Base-by-base conservation (phyloP, 345 rosid genomes). In the Bruguiera gymnorhiza region DNA sequence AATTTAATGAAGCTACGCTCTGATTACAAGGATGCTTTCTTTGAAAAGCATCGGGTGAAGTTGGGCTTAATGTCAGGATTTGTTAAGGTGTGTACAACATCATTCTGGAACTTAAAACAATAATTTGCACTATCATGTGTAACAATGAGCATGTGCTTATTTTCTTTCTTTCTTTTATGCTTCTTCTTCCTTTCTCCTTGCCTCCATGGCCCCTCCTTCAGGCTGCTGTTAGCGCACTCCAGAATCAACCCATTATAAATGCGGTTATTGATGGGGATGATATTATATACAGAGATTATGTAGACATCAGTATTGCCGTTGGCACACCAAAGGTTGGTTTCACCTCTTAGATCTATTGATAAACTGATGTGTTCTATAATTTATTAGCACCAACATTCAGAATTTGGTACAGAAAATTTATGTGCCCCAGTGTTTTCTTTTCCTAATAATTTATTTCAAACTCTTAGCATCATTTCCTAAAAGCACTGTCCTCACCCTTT, bases 261-360 rank as follows among this genome's bases (percentile, higher is more conserved):
- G 98, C 98, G 64, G 98, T 93, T 46, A 93, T 93, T 52, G 98
- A 93, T 46, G 97, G 98, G 58, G 97, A 93, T 32, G 98, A 93
- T 73, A 93, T 93, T 75, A 90, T 90, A 63, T 93, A 93, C 76
- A 84, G 97, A 82, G 99, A 95, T 76, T 95, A 95, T 48, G 48
- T 92, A 54, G 99, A 95, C 77, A 86, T 95, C 72, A 95, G 98
- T 82, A 87, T 95, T 37, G 98, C 99, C 63, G 85, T 92, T 75
- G 98, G 98, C 63, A 88, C 97, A 48, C 88, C 91, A 68, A 88
- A 91, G 97, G 97, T 91, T 54, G 66, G 82, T 74, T 62, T n/a
- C 31, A 26, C 69, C 62, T 62, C 63, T 67, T 61, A 39, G 43
- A 27, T 36, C 21, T 15, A 13, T 27, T 53, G 34, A 13, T 55